Conservation (phyloP, 805 yeast genomes). For the Candida morakotiae region DNA sequence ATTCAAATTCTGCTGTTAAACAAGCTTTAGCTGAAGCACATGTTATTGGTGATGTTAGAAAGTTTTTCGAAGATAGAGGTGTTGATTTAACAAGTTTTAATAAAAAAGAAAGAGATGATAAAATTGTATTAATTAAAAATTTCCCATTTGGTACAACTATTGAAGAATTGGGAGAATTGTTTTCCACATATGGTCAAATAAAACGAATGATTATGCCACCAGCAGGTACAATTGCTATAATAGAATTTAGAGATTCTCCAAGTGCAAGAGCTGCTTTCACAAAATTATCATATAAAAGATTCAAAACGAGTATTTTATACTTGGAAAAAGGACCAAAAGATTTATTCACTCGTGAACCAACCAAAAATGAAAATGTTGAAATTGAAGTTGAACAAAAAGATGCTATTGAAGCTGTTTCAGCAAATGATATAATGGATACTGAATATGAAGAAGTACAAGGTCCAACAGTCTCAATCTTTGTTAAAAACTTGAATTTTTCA, state of each 20-base stretch:
- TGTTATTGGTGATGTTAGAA: conserved; percentile 86
- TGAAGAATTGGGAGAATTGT: conserved; percentile 79
- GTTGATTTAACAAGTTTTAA: conserved; percentile 75
- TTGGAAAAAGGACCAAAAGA: conserved; percentile 92
- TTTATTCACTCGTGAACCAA: conserved; percentile 62
- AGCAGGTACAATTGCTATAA: conserved; percentile 91
- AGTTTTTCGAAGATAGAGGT: conserved; percentile 79
- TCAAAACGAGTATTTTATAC: conserved; percentile 82
- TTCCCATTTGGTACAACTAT: conserved; percentile 83
- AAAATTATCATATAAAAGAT: conserved; percentile 80
- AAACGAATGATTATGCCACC: conserved; percentile 89
- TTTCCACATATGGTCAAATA: conserved; percentile 74
- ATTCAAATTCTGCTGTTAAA: conserved; percentile 84
- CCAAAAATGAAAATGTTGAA: conserved; percentile 26
- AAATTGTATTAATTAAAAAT: conserved; percentile 78
- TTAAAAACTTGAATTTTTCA: conserved; percentile 85
- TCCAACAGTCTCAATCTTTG: conserved; percentile 82
- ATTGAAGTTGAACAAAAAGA: conserved; percentile 25
- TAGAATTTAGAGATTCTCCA: conserved; percentile 80
- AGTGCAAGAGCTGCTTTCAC: conserved; percentile 87
- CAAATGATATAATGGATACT: conserved; percentile 38
- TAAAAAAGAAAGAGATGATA: conserved; percentile 70
- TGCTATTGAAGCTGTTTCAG: conserved; percentile 44
- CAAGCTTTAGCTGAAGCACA: conserved; percentile 98
- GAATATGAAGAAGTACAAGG: conserved; percentile 40